These are phyloP conservation scores for Fusarium poae DNA, from an alignment of 2,329 filamentous ascomycete genomes.

Conservation along the genomic window DNA sequence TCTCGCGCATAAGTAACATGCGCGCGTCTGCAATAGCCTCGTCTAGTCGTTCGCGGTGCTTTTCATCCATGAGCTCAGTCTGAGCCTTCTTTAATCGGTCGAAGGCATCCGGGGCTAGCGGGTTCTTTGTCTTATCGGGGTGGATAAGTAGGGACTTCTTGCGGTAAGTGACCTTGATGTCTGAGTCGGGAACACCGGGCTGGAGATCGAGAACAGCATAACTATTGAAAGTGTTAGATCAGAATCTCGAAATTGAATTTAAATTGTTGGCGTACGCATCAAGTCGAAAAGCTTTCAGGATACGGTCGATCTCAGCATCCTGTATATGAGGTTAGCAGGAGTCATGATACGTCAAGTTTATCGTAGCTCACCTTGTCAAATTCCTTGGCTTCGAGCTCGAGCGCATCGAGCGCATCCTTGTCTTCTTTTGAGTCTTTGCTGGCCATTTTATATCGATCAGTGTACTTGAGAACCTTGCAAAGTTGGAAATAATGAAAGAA, in stretches of 20 bases:
- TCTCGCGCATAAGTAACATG: slow-evolving; percentile 92
- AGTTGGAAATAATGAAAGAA: slow-evolving; percentile 24
- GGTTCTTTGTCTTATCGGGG: slow-evolving; percentile 96
- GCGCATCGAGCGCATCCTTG: slow-evolving; percentile 80
- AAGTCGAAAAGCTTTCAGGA: slow-evolving; percentile 87
- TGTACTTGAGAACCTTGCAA: neutral
- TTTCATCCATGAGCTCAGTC: slow-evolving; percentile 91
- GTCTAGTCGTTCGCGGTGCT: slow-evolving; percentile 86
- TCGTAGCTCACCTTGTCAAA: slow-evolving; percentile 79
- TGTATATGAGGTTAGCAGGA: slow-evolving; percentile 54
- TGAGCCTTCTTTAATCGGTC: slow-evolving; percentile 97
- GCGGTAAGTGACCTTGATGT: slow-evolving; percentile 95
- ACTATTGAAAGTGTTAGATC: slow-evolving; percentile 57
- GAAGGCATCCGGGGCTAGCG: slow-evolving; percentile 91
- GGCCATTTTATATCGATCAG: slow-evolving; percentile 52
- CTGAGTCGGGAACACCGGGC: slow-evolving; percentile 92
- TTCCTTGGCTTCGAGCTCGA: slow-evolving; percentile 88
- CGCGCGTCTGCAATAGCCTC: slow-evolving; percentile 96
- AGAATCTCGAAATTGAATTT: neutral
- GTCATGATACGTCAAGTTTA: slow-evolving; percentile 35
- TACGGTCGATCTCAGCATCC: slow-evolving; percentile 96
- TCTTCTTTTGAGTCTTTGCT: slow-evolving; percentile 65
- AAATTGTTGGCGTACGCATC: slow-evolving; percentile 62
- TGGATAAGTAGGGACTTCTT: slow-evolving; percentile 99
- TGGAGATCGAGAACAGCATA: slow-evolving; percentile 97